Conservation (phyloP, 352 stramenopile species). For the Elongisporangium prolatum region DNA sequence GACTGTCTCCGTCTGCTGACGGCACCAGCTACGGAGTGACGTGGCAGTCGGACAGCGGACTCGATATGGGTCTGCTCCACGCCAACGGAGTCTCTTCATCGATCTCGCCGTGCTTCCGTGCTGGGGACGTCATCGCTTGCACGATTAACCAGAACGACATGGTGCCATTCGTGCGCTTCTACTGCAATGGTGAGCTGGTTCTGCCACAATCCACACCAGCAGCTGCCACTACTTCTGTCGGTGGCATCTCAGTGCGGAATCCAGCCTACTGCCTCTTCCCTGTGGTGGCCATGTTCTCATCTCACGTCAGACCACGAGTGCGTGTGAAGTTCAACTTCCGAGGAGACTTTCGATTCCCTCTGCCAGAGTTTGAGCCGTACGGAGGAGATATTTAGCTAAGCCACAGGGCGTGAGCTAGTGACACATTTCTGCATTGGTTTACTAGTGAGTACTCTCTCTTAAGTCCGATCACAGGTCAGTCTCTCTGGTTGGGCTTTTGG, state of each 20-base stretch:
- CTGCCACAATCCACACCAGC: slow-evolving; percentile 26
- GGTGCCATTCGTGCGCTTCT: slow-evolving; percentile 65
- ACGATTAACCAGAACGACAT: slow-evolving; percentile 72
- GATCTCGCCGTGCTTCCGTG: slow-evolving; percentile 57
- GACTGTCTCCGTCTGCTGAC: slow-evolving; percentile 49
- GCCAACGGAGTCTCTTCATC: slow-evolving; percentile 63
- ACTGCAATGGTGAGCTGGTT: slow-evolving; percentile 67
- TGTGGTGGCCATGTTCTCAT: slow-evolving; percentile 76
- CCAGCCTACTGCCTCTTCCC: slow-evolving; percentile 57
- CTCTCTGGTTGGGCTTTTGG: too few relatives aligned
- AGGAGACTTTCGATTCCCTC: slow-evolving; percentile 59
- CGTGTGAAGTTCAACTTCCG: slow-evolving; percentile 77
- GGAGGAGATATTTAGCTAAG: slow-evolving; percentile 35
- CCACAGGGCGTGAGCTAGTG: too few relatives aligned
- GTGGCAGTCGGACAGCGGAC: slow-evolving; percentile 66
- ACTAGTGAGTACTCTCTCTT: too few relatives aligned
- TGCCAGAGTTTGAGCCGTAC: slow-evolving; percentile 68
- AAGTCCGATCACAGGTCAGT: too few relatives aligned
- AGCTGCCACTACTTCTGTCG: not conserved
- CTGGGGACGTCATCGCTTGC: slow-evolving; percentile 64
- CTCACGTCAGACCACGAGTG: slow-evolving; percentile 60
- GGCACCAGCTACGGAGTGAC: slow-evolving; percentile 61
- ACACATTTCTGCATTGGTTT: too few relatives aligned
- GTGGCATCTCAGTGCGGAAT: slow-evolving; percentile 47
- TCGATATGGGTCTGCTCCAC: slow-evolving; percentile 75